A percentile compares a stretch with the other conserved stretches of the same genome.
phyloP scores from a whole-genome alignment of 2,329 filamentous ascomycete species.

The Colletotrichum chrysophilum region DNA sequence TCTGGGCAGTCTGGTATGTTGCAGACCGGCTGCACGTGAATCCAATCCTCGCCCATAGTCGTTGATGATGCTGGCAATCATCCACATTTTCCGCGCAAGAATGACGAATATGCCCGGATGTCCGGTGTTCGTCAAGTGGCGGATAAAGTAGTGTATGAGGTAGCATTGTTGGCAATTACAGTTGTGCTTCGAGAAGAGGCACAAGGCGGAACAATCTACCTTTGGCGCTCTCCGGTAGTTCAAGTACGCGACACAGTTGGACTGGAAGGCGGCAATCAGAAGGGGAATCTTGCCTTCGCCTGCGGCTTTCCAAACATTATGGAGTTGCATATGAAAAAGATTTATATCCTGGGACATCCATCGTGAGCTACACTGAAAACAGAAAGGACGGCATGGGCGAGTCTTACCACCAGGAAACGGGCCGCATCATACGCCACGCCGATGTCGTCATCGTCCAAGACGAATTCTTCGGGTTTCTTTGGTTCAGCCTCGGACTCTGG shows the following conservation, averaged over 20 bases:
- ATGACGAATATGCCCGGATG: no score
- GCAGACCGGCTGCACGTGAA: fast-evolving
- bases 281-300: background rate
- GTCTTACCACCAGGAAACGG: background rate
- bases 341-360: fast-evolving
- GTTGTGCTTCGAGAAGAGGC: background rate
- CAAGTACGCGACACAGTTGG: background rate
- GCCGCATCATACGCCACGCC: background rate
- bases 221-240: no score
- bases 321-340: no score
- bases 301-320: background rate
- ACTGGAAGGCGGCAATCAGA: background rate
- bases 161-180: background rate
- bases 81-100: background rate
- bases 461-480: background rate
- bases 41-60: background rate
- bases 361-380: background rate
- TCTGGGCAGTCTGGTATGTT: fast-evolving
- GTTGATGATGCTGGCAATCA: background rate
- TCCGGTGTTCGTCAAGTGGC: no score
- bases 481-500: background rate
- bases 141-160: no score
- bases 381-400: fast-evolving
- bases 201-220: background rate
- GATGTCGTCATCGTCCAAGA: background rate